phyloP scores from a whole-genome alignment of 768 basidiomycete genomes.

The Lentinus brumalis region DNA sequence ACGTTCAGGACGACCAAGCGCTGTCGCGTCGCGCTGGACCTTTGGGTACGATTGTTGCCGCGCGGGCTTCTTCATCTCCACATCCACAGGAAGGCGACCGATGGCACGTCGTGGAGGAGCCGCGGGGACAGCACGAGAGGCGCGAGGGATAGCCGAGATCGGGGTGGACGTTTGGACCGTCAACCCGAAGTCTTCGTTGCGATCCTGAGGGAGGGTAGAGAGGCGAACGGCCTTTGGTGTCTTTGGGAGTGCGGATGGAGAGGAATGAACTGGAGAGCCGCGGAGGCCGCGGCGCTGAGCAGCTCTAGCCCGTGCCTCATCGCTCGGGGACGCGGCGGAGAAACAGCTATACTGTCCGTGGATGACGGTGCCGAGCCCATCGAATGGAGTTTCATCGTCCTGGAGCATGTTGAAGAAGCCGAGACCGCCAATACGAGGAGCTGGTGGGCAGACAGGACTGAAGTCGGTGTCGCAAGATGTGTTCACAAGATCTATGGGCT shows the following conservation, averaged over 20 bases:
- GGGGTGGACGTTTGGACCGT: neutral
- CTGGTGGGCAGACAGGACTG: neutral
- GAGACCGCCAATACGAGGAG: conserved; percentile 6
- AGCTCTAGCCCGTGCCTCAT: neutral
- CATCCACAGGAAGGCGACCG: neutral
- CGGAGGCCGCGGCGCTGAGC: neutral
- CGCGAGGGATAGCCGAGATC: neutral
- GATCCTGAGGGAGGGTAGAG: neutral
- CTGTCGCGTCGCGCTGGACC: neutral
- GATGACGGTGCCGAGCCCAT: conserved; percentile 19
- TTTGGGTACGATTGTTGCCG: neutral
- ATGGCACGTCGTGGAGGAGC: neutral
- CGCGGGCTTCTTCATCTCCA: neutral
- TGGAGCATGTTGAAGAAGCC: conserved; percentile 19
- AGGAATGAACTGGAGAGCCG: neutral
- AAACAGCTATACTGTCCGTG: neutral
- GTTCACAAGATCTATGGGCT: neutral
- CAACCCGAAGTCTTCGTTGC: neutral
- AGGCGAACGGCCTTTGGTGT: neutral
- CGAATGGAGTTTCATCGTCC: conserved; percentile 18
- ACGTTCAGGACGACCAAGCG: neutral
- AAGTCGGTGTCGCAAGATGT: neutral
- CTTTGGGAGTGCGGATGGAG: neutral
- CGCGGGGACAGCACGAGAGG: neutral
- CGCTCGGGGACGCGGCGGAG: neutral